Base-by-base conservation (phyloP, 495 filamentous ascomycete species). In the Hypoxylon subgilvum region DNA sequence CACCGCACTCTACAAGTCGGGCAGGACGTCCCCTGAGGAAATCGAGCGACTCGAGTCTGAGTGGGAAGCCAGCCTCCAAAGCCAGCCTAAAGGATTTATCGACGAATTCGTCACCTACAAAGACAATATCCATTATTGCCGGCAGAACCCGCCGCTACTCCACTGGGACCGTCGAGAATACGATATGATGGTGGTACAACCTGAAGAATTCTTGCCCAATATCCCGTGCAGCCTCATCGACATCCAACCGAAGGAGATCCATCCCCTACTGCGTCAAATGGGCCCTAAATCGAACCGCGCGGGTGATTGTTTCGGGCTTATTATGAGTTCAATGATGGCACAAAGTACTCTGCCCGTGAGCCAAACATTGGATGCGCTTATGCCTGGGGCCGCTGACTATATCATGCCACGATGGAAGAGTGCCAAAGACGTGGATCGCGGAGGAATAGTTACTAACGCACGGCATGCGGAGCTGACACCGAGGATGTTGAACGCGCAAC, bases 111-210 rank as follows among this genome's bases (percentile, higher is more conserved):
- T 66, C 2, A 66, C 71, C 10, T 56, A 66, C 32, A 74, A 72
- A 36, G 82, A 85, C 61, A 83, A 82, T 50, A 62, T 74, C 25
- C 68, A 77, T 41, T 48, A 72, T 13, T 73, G 76, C 13, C 55
- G 56, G 6, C 74, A 76, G 39, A 53, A 72, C 6, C 75, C 82
- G 3, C 79, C 79, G 0, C 30, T 79, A 4, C 71, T 91, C 1
- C 51, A 72, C 42, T 90, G 84, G 84, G 87, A 91, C 64, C 82
- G 79, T 3, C 84, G 88, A 19, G 72, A 70, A 6, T 84, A 79
- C 36, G 83, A 88, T 16, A 80, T 84, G 3, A 65, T 89, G 35
- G 52, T 65, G 6, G 76, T 81, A 17, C 41, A 77, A 8, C 22
- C 65, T 0, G 67, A 81, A 3, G 88, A 92, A 52, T 78, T 88